Evolutionary conservation across 768 basidiomycete species (phyloP).

Genomic region (Hericium rajendrae): DNA sequence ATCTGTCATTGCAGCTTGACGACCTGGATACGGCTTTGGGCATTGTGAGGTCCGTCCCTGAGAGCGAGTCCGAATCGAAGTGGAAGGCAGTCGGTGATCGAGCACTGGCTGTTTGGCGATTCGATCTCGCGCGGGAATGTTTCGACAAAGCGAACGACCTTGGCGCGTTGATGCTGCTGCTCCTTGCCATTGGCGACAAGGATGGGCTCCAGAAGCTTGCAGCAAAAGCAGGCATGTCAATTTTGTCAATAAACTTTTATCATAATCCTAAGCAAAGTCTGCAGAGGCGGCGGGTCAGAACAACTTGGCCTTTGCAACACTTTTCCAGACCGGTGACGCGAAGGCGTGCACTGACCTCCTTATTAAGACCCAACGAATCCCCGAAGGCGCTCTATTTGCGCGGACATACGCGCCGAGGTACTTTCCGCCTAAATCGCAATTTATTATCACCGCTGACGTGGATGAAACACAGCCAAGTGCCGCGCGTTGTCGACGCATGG

Average conservation of each 20-base stretch:
- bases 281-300: constrained; percentile 72
- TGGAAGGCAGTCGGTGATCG: constrained; percentile 95
- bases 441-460: background rate
- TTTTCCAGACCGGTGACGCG: constrained; percentile 77
- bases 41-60: constrained; percentile 65
- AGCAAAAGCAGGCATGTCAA: constrained; percentile 50
- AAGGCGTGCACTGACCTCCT: constrained; percentile 76
- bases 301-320: constrained; percentile 89
- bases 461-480: constrained; percentile 38
- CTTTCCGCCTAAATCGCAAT: constrained; percentile 9
- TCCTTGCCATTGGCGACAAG: constrained; percentile 72
- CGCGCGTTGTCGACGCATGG: constrained; percentile 73
- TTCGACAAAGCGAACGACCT: constrained; percentile 85
- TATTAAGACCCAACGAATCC: constrained; percentile 72
- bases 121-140: constrained; percentile 84
- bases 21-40: constrained; percentile 83
- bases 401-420: constrained; percentile 88
- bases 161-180: constrained; percentile 76
- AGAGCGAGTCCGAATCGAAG: constrained; percentile 66
- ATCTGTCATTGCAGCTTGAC: constrained; percentile 81
- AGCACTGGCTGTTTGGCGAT: constrained; percentile 84
- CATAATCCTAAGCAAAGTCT: background rate
- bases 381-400: constrained; percentile 91
- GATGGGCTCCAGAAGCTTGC: constrained; percentile 59
- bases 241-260: background rate